A percentile compares a stretch with the other conserved stretches of the same genome.
phyloP scores from a whole-genome alignment of 164 flowering plant species.

The Vitis rotundifolia region DNA sequence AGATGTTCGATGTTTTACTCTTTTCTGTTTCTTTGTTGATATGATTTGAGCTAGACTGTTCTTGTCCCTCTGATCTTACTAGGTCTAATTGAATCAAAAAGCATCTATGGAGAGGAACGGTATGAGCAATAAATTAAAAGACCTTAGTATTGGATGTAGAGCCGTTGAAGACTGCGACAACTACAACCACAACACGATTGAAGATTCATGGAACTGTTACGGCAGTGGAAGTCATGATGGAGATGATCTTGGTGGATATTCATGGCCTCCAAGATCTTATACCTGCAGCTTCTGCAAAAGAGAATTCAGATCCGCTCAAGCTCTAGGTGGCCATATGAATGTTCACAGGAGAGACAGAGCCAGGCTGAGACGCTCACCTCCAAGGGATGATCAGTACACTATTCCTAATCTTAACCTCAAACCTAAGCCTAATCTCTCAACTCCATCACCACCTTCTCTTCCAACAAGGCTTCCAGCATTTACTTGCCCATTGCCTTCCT shows the following conservation, averaged over 20 bases:
- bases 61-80: slow-evolving; percentile 6
- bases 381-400: slow-evolving; percentile 22
- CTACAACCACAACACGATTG: slow-evolving; percentile 1
- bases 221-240: slow-evolving; percentile 9
- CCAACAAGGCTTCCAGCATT: slow-evolving; percentile 12
- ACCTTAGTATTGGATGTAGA: slow-evolving; percentile 11
- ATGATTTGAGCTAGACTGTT: slow-evolving; percentile 10
- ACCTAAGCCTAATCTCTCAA: slow-evolving; percentile 29
- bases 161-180: slow-evolving; percentile 3
- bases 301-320: slow-evolving; percentile 81
- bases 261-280: slow-evolving; percentile 84
- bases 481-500: slow-evolving; percentile 16
- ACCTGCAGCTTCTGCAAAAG: slow-evolving; percentile 73
- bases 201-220: slow-evolving; percentile 16
- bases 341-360: slow-evolving; percentile 83
- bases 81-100: slow-evolving; percentile 4
- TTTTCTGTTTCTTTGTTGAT: not conserved
- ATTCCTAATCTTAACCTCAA: slow-evolving; percentile 25
- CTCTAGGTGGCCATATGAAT: slow-evolving; percentile 83
- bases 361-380: slow-evolving; percentile 50
- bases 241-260: slow-evolving; percentile 39
- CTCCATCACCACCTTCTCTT: slow-evolving; percentile 14
- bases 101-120: slow-evolving; percentile 26
- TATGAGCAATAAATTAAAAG: slow-evolving; percentile 15
- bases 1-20: not conserved